Evolutionary conservation across 1,284 basidiomycete species (phyloP).

Genomic region (Melampsora abietis-canadensis): DNA sequence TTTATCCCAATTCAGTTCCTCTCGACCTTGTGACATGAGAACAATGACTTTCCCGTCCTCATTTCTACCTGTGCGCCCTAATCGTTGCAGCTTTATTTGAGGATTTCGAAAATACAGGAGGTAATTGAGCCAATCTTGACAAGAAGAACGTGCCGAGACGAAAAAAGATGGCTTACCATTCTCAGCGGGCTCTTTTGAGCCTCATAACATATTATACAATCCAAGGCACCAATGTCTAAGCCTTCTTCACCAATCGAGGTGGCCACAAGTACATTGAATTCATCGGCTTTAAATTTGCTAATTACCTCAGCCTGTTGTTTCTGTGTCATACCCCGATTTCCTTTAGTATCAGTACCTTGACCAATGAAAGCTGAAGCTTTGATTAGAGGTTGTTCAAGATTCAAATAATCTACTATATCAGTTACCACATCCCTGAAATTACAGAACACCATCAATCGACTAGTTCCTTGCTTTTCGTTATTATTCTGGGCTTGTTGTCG

Average conservation of each 20-base stretch:
- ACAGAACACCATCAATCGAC: slow-evolving; percentile 93
- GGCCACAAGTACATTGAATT: slow-evolving; percentile 87
- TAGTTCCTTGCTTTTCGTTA: slow-evolving; percentile 56
- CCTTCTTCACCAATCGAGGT: slow-evolving; percentile 98
- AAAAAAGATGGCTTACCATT: slow-evolving; percentile 65
- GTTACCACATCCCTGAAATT: slow-evolving; percentile 83
- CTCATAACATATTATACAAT: slow-evolving; percentile 94
- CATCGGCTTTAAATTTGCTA: slow-evolving; percentile 63
- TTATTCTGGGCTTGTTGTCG: slow-evolving; percentile 57
- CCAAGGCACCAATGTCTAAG: slow-evolving; percentile 98
- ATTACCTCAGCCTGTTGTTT: slow-evolving; percentile 81
- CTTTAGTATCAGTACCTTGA: slow-evolving; percentile 78
- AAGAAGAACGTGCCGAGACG: neutral
- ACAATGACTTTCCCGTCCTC: slow-evolving; percentile 85
- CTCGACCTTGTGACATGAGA: slow-evolving; percentile 83
- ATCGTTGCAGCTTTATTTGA: slow-evolving; percentile 73
- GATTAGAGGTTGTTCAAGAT: slow-evolving; percentile 70
- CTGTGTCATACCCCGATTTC: slow-evolving; percentile 82
- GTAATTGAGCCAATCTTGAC: neutral
- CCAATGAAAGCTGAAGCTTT: slow-evolving; percentile 82
- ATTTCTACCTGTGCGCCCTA: slow-evolving; percentile 92
- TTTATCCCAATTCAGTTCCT: slow-evolving; percentile 86
- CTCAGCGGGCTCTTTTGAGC: slow-evolving; percentile 93
- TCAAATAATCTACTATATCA: slow-evolving; percentile 68
- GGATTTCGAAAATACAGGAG: neutral